Base-by-base conservation (phyloP, 2,329 filamentous ascomycete species). In the Monosporascus sp. region DNA sequence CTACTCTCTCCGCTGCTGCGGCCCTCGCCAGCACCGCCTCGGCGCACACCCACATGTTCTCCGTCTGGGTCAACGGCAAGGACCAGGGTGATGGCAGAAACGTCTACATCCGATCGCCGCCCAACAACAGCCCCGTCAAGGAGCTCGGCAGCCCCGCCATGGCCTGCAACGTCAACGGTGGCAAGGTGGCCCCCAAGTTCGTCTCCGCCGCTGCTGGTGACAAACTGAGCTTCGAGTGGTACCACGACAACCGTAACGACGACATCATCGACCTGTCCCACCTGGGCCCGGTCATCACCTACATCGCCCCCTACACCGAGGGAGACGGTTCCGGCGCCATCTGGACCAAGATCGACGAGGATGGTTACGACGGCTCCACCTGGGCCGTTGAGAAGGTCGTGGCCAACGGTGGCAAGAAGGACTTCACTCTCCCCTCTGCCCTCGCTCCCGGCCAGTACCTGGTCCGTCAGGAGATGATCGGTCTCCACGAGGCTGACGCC, bases 391-490 rank as follows among this genome's bases (percentile, higher is more conserved):
- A 72, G 58, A 68, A 74, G 42, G 67, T 83, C 61, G 77, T 77
- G 58, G 60, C 69, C 60, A 73, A 76, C 67, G 72, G 74, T 62
- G 78, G 77, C 68, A 75, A 71, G 62, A 72, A 72, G 62, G 72
- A 72, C 53, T 71, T 80, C 55, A 74, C 69, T 18, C 71, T 81
- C 44, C 79, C 78, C 48, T 61, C 66, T 46, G 55, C 55, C 53
- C 71, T 81, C 45, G 72, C 71, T 27, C 64, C 74, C 24, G 78
- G 78, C 53, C 76, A 79, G 68, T 81, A 81, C 63, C 70, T 81
- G 52, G 62, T 81, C 57, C 76, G 79, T 51, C 75, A 80, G 63
- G 78, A 81, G 66, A 79, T 80, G 63, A 80, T 81, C 53, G 79
- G 71, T 49, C 75, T 74, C 47, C 79, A 81, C 69, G 72, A 74